Evolutionary conservation across 805 yeast genomes (phyloP), one percentile per base, ranked within the genome.

Genomic region (fission yeast (Schizosaccharomyces pombe)): DNA sequence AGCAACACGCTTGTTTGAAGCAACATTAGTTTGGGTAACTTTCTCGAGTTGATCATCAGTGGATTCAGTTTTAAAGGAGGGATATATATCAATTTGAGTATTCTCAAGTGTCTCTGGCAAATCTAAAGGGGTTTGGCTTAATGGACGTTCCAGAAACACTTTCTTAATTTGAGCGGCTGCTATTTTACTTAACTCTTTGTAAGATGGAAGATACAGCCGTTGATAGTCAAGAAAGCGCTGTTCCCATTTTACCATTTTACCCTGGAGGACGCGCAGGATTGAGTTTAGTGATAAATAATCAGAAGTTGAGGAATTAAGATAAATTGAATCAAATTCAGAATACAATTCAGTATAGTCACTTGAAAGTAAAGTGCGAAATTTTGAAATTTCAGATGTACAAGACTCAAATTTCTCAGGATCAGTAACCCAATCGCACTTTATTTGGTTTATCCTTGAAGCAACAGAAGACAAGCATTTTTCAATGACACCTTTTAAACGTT

Each of bases 221-320:
- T 84, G 96, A 67, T 91, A 89, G 5, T 77, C 82, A 37, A 77
- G 73, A 61, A 91, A 86, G 56, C 81, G 94, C 24, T 67, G 61
- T 65, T 89, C 95, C 97, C 97, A 91, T 43, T 72, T 75, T 24
- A 85, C 86, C 2, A 94, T 87, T 30, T 79, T 68, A 56, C 82
- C 86, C 62, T 89, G 95, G 16, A 89, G 70, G 34, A 74, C 74
- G 60, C 89, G 70, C 29, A 86, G 67, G 2, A 82, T 74, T 0
- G 75, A 68, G 62, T 93, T 91, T 59, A 91, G 66, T 11, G 78
- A 73, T 49, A 89, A 64, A 63, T 82, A 82, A 39, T 78, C 80
- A 5, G 81, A 75, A 0, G 84, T 80, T 1, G 71, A 65, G 0
- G 83, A 75, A 1, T 69, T 64, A 28, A 72, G 64, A 61, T 80